Base-by-base conservation (phyloP, 805 yeast species). In the Lipomyces spencermartinsiae region DNA sequence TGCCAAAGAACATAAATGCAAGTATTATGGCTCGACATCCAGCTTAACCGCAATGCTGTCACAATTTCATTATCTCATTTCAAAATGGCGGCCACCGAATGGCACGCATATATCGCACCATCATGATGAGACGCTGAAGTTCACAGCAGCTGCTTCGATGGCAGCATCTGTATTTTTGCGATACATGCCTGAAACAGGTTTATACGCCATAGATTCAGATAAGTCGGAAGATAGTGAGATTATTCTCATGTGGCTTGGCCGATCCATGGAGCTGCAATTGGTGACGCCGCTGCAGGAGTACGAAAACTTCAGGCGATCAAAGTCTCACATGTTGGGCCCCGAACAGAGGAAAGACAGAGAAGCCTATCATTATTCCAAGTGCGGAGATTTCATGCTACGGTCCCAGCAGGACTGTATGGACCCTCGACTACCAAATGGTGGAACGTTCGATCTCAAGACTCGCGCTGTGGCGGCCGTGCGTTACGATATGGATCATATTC, bases 391-490 rank as follows among this genome's bases (percentile, higher is more conserved):
- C 74, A 75, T 94, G 14, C 83, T 94, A 86, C 83, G 98, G 71
- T 94, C 98, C 0, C 98, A 94, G 78, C 82, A 95, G 59, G 99
- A 94, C 78, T 92, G 97, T 67, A 81, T 83, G 68, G 93, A 92
- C 77, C 77, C 82, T 0, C 79, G 91, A 49, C 80, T 95, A 49
- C 98, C 98, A 0, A 97, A 97, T 0, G 88, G 89, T 3, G 98
- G 98, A 0, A 88, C 93, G 0, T 94, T 95, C 82, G 99, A 94
- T 78, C 79, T 94, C 66, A 94, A 94, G 74, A 91, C 98, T 0
- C 81, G 99, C 70, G 98, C 98, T 0, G 97, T 90, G 0, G 87
- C 92, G 66, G 91, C 97, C 0, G 87, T 94, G 0, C 82, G 98
- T 58, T 86, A 90, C 76, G 97, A 94, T 78, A 78, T 89, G 55